Base-by-base conservation (phyloP, 2,329 filamentous ascomycete genomes). In the Periglandula ipomoeae region DNA sequence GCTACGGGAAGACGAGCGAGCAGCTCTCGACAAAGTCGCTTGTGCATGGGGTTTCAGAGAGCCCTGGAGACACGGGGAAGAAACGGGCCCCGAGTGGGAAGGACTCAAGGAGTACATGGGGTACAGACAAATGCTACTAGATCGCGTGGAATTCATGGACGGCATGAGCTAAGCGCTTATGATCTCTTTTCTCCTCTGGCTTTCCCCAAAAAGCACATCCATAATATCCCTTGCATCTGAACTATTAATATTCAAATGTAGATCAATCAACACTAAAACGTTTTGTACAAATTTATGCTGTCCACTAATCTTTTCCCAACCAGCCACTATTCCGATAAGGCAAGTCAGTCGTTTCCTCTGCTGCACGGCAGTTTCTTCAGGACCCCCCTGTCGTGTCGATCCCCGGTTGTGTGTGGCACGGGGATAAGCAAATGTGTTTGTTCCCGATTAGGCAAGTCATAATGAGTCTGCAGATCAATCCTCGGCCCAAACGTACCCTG, bases 41-140 rank as follows among this genome's bases (percentile, higher is more conserved):
- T 80, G 84, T 55, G 85, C 88, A 0, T 98, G 93, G 88, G 93
- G 93, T 0, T 98, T 96, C 68, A 84, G 85, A 59, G 87, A 95
- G 63, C 68, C 73, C 24, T 83, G 79, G 71, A 82, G 84, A 62
- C 79, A 87, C 61, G 93, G 93, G 1, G 89, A 96, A 62, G 93
- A 98, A 68, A 86, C 89, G 55, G 91, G 93, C 0, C 76, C 82
- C 47, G 91, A 96, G 53, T 98, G 93, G 88, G 85, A 94, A 58
- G 79, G 78, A 27, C 71, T 98, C 54, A 81, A 84, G 56, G 87
- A 96, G 68, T 93, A 89, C 68, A 81, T 89, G 58, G 81, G 87
- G 34, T 76, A 85, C 60, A 84, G 86, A 61, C 85, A 87, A 24
- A 96, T 97, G 91, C 77, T 95, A 56, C 70, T 98, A 46, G 93